Base-by-base conservation (phyloP, 345 rosid species). In the Angophora floribunda region DNA sequence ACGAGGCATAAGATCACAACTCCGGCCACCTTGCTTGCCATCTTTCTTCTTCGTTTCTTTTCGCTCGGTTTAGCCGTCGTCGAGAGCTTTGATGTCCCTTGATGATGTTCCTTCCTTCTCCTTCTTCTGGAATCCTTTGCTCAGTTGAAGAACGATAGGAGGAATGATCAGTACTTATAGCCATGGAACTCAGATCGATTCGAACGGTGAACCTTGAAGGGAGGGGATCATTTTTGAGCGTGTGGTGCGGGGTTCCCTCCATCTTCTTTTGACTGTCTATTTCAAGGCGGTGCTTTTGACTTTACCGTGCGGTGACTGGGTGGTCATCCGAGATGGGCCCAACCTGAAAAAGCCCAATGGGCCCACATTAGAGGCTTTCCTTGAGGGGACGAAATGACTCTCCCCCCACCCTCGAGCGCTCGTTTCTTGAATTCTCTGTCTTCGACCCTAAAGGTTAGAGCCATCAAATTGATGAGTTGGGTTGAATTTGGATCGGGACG, bases 1-100 rank as follows among this genome's bases (percentile, higher is more conserved):
- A 93, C 89, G 49, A 90, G 57, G 90, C 89, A 89, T 75, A 89
- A 1, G 30, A 89, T 88, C 90, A 93, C 51, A 50, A 90, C 41
- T 67, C 82, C 87, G 41, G 85, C 90, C 1, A 88, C 87, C 82
- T 70, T 90, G 88, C 87, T 88, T 32, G 88, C 89, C 94, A 91
- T 92, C 67, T 85, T 86, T 59, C 22, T 13, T 9, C 30, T 8
- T 52, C 26, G n/a, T 86, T 26, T 36, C 13, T 13, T 22, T 85
- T 45, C 19, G 6, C 59, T 14, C 13, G 41, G 21, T 30, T 85
- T 28, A 32, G 50, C 45, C 41, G 45, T 30, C n/a, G 52, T 21
- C 51, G 22, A 52, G 57, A 52, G 4, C 41, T 75, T 17, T 6
- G n/a, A 55, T 63, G 36, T 63, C 26, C 47, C 47, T 17, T 36